Conservation (phyloP, 2,329 filamentous ascomycete species). For the Fusarium tupiense region DNA sequence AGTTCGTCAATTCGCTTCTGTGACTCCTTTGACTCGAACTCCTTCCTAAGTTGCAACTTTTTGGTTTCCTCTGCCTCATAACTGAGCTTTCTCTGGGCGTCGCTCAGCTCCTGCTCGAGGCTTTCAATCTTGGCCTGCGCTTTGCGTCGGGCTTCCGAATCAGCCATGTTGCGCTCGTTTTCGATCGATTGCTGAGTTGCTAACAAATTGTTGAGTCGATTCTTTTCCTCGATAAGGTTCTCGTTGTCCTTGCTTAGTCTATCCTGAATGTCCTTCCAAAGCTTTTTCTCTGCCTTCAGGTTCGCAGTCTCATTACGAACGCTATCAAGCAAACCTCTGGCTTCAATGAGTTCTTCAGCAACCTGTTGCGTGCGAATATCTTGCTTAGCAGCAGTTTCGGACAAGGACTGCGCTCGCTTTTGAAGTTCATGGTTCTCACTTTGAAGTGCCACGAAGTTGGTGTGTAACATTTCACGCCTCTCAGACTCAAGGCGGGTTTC, state of each 20-base stretch:
- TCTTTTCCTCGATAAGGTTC: conserved; percentile 82
- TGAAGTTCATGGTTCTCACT: conserved; percentile 87
- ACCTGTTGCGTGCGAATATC: conserved; percentile 91
- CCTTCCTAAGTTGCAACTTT: conserved; percentile 83
- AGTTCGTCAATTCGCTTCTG: conserved; percentile 95
- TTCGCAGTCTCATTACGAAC: conserved; percentile 92
- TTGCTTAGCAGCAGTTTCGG: conserved; percentile 87
- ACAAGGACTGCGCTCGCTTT: conserved; percentile 79
- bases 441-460: conserved; percentile 85
- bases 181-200: conserved; percentile 87
- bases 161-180: conserved; percentile 88
- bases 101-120: conserved; percentile 80
- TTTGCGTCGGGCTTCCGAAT: conserved; percentile 83
- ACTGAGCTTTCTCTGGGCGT: conserved; percentile 83
- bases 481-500: conserved; percentile 85
- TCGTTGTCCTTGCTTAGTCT: conserved; percentile 91
- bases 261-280: conserved; percentile 94
- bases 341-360: conserved; percentile 91
- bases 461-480: conserved; percentile 88
- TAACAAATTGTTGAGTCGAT: conserved; percentile 83
- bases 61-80: conserved; percentile 86
- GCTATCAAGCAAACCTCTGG: conserved; percentile 82
- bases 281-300: conserved; percentile 91
- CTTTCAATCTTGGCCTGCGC: conserved; percentile 81
- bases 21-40: conserved; percentile 87